Conservation (phyloP, 2,329 filamentous ascomycete species). For the Phialophora chinensis region DNA sequence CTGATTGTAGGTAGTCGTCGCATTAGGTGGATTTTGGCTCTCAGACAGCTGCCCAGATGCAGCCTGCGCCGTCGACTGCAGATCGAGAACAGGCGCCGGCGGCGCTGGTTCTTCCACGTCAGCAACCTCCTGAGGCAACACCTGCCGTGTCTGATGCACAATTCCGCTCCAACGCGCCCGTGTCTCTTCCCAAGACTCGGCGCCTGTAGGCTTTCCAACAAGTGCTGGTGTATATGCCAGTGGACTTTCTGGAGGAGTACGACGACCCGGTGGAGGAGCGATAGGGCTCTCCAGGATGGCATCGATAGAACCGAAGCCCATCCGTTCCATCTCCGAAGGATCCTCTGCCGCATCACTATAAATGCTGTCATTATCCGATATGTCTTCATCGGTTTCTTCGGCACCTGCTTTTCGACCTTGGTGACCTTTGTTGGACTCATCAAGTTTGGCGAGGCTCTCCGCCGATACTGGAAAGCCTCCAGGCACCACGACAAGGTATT, state of each 20-base stretch:
- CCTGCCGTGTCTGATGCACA: slow-evolving; percentile 32
- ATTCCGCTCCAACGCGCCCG: slow-evolving; percentile 42
- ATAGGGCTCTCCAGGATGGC: slow-evolving; percentile 52
- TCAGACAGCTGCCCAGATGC: slow-evolving; percentile 11
- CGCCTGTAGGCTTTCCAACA: background rate
- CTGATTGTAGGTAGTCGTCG: slow-evolving; percentile 1
- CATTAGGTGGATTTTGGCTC: background rate
- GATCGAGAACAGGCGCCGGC: background rate
- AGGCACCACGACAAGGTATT: slow-evolving; percentile 58
- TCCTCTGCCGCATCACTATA: slow-evolving; percentile 51
- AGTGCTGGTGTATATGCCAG: slow-evolving; percentile 15
- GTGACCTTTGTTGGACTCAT: slow-evolving; percentile 14
- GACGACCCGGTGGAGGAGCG: slow-evolving; percentile 9
- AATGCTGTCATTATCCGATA: slow-evolving; percentile 48
- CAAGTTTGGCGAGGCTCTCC: slow-evolving; percentile 20
- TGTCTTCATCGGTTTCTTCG: slow-evolving; percentile 27
- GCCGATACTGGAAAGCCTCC: slow-evolving; percentile 61
- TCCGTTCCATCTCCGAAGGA: slow-evolving; percentile 44
- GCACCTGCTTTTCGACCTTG: slow-evolving; percentile 5
- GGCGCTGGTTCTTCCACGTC: background rate
- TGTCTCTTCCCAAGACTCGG: slow-evolving; percentile 40
- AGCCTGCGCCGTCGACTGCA: slow-evolving; percentile 5
- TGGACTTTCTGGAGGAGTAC: slow-evolving; percentile 35
- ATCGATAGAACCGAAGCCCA: slow-evolving; percentile 58
- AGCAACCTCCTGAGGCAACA: background rate